Evolutionary conservation across 208 protist genomes (phyloP).

Genomic region (Crithidia fasciculata): DNA sequence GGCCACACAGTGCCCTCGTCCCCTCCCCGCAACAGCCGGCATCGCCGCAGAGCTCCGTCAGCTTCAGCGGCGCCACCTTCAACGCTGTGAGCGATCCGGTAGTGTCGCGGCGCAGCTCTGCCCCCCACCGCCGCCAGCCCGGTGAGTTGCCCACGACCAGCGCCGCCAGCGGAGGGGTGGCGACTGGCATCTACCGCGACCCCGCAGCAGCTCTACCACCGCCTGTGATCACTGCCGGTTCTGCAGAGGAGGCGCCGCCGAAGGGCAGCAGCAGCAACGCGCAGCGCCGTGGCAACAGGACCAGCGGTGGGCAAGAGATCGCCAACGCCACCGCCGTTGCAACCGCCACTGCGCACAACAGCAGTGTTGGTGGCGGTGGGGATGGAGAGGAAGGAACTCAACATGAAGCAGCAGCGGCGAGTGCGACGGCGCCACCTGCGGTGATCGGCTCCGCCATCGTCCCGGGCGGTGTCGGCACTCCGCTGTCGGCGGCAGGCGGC

Average conservation of each 20-base stretch:
- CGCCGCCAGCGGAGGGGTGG: slow-evolving; percentile 12
- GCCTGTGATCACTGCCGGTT: no score
- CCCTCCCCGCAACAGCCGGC: slow-evolving; percentile 3
- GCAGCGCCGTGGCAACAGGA: neutral
- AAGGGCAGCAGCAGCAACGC: neutral
- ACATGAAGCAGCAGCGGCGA: neutral
- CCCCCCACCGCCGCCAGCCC: slow-evolving; percentile 12
- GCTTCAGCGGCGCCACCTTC: neutral
- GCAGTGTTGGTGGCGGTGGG: neutral
- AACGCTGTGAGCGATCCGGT: neutral
- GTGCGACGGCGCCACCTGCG: neutral
- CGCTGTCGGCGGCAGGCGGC: neutral
- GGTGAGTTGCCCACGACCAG: slow-evolving; percentile 9
- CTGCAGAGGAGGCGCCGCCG: no score
- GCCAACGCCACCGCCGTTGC: neutral
- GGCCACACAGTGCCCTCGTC: neutral
- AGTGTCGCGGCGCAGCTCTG: neutral
- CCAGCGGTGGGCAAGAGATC: neutral
- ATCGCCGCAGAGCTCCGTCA: neutral
- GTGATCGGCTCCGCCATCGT: slow-evolving; percentile 10
- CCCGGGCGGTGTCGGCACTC: neutral
- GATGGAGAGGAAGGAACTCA: neutral
- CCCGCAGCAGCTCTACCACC: neutral
- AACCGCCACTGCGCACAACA: neutral
- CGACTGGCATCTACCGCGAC: slow-evolving; percentile 39